Conservation (phyloP, 768 basidiomycete genomes). For the Myochromella boudieri region DNA sequence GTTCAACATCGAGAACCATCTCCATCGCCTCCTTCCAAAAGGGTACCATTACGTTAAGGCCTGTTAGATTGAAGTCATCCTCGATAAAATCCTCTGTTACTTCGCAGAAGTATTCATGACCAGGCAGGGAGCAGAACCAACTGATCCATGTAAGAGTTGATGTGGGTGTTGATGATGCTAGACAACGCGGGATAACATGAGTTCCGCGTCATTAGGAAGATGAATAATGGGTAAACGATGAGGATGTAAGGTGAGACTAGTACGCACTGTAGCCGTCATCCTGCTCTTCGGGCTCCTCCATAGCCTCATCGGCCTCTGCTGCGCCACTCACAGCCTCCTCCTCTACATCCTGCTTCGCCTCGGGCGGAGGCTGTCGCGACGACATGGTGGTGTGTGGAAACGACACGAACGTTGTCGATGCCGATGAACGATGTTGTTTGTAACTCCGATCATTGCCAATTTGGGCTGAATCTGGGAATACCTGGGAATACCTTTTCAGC, state of each 20-base stretch:
- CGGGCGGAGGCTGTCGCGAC: slow-evolving; percentile 37
- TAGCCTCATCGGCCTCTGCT: slow-evolving; percentile 71
- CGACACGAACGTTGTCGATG: slow-evolving; percentile 19
- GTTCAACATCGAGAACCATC: slow-evolving; percentile 99
- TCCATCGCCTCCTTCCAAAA: slow-evolving; percentile 99
- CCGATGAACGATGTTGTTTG: slow-evolving; percentile 27
- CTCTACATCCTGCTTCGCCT: slow-evolving; percentile 57
- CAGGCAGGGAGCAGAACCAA: slow-evolving; percentile 94
- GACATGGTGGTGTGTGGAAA: slow-evolving; percentile 27
- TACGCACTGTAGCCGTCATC: slow-evolving; percentile 80
- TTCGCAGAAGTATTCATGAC: slow-evolving; percentile 98
- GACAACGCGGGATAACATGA: slow-evolving; percentile 18
- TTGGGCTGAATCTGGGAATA: no score
- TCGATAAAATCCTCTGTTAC: slow-evolving; percentile 99
- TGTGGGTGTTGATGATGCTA: slow-evolving; percentile 88
- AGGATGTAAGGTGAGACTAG: slow-evolving; percentile 20
- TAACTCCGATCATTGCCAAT: slow-evolving; percentile 34
- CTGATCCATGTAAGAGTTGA: slow-evolving; percentile 94
- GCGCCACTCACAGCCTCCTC: slow-evolving; percentile 61
- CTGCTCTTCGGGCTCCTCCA: slow-evolving; percentile 81
- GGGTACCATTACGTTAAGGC: slow-evolving; percentile 92
- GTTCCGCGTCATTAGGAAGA: slow-evolving; percentile 9
- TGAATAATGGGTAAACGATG: slow-evolving; percentile 5
- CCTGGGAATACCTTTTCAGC: no score
- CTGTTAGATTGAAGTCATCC: slow-evolving; percentile 98